Base-by-base conservation (phyloP, 768 basidiomycete genomes). In the Pleurotus citrinopileatus region DNA sequence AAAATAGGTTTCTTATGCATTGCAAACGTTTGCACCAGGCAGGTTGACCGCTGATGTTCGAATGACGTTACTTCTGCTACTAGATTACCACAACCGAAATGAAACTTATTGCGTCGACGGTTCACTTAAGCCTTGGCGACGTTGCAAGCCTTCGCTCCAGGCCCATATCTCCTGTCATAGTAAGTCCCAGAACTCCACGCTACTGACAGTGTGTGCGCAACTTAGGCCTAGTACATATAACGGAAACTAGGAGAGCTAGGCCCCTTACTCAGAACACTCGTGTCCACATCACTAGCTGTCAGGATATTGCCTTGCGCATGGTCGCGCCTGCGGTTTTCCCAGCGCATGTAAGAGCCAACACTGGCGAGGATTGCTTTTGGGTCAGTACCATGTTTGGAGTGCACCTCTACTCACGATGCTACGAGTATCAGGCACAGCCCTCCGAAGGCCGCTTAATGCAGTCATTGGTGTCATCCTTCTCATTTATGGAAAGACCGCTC, bases 311-410 rank as follows among this genome's bases (percentile, higher is more conserved):
- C 73, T 59, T 77, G 76, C 19, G 53, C 62, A 44, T 63, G 68
- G 56, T 81, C 77, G 40, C 79, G 67, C 54, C 66, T 69, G 34
- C 65, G 65, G 56, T 80, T 82, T 44, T 81, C 79, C 20, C 64
- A 57, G 42, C 77, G 68, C 79, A 82, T 82, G 62, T 75, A 82
- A 23, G 70, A 61, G 6, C 80, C 78, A 46, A 70, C 68, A 28
- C 73, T 72, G 52, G 51, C 29, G 43, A 56, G 7, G 20, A 3
- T 17, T 36, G 19, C n/a, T 47, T 40, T 26, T 8, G 29, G 48
- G 48, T 51, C 48, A 51, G 48, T 51, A 37, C 25, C 48, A 12
- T 25, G 20, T 23, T 51, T 37, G 20, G 20, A 20, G 15, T 51
- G 12, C 13, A 9, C 48, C 6, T 12, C 25, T 23, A 59, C 67